Conservation (phyloP, 352 stramenopile genomes). For the Chrysophaeum taylorii region DNA sequence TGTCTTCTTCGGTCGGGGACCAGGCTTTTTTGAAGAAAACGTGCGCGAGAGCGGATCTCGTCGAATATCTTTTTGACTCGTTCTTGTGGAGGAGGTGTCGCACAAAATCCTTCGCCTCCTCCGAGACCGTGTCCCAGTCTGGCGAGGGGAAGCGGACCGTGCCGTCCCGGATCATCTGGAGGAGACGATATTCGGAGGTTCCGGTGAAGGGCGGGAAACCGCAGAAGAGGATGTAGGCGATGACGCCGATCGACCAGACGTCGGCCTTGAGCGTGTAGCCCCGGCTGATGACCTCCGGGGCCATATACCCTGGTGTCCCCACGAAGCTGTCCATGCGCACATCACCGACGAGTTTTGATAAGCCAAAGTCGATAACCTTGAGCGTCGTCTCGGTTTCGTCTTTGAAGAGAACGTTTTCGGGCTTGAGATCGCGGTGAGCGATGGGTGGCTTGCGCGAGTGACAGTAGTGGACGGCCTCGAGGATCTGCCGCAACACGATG, state of each 20-base stretch:
- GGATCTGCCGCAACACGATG: slow-evolving; percentile 67
- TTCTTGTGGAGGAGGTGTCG: slow-evolving; percentile 45
- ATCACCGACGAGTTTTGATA: slow-evolving; percentile 22
- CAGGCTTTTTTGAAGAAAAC: too few species aligned
- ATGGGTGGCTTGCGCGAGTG: slow-evolving; percentile 69
- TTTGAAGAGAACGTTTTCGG: slow-evolving; percentile 69
- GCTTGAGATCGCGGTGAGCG: slow-evolving; percentile 69
- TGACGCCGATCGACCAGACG: slow-evolving; percentile 57
- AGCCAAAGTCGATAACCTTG: background rate
- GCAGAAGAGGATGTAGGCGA: slow-evolving; percentile 50
- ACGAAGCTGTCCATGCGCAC: background rate
- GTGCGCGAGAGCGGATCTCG: too few species aligned
- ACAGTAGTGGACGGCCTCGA: slow-evolving; percentile 63
- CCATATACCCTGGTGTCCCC: slow-evolving; percentile 19
- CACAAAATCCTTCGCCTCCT: slow-evolving; percentile 50
- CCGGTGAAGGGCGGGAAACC: slow-evolving; percentile 34
- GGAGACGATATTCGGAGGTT: slow-evolving; percentile 37
- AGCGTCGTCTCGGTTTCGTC: slow-evolving; percentile 26
- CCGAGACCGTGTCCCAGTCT: slow-evolving; percentile 41
- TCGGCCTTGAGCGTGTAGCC: slow-evolving; percentile 48
- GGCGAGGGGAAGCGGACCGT: slow-evolving; percentile 6
- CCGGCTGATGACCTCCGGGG: slow-evolving; percentile 82
- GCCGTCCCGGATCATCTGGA: background rate
- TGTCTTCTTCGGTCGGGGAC: too few species aligned
- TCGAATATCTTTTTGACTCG: too few species aligned